Conservation (phyloP, 2,329 filamentous ascomycete genomes). For the Zarea fungicola region DNA sequence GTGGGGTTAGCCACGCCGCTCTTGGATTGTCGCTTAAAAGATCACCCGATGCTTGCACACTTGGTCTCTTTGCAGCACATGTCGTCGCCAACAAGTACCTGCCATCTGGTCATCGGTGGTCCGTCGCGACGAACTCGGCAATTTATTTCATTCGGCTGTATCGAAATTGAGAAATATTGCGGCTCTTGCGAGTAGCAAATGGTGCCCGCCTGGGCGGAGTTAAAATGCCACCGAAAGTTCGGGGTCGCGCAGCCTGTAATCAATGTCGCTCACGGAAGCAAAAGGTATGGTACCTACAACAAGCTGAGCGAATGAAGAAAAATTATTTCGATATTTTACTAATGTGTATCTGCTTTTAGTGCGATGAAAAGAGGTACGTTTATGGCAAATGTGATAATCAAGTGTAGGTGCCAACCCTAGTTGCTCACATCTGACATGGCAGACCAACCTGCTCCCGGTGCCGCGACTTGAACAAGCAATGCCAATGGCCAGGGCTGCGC, state of each 20-base stretch:
- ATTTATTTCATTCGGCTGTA: no score
- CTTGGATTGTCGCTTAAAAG: background rate
- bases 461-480: conserved; percentile 7
- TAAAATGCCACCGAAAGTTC: conserved; percentile 3
- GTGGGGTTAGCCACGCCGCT: background rate
- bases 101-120: no score
- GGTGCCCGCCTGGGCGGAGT: background rate
- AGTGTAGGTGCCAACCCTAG: no score
- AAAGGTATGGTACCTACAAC: conserved; percentile 13
- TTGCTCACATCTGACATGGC: background rate
- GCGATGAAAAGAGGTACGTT: conserved; percentile 12
- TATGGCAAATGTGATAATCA: background rate
- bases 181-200: background rate
- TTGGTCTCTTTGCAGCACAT: no score
- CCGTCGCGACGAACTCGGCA: no score
- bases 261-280: conserved; percentile 19
- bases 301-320: background rate
- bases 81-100: no score
- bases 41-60: background rate
- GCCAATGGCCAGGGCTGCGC: conserved; percentile 15
- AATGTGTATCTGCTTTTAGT: conserved; percentile 1
- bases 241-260: conserved; percentile 19
- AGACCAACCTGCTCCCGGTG: conserved; percentile 17
- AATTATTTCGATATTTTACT: background rate
- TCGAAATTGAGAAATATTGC: no score